Percentiles rank a stretch among this genome's conserved stretches.
Conservation (phyloP, 129 eudicot species). For the Tagetes erecta region DNA sequence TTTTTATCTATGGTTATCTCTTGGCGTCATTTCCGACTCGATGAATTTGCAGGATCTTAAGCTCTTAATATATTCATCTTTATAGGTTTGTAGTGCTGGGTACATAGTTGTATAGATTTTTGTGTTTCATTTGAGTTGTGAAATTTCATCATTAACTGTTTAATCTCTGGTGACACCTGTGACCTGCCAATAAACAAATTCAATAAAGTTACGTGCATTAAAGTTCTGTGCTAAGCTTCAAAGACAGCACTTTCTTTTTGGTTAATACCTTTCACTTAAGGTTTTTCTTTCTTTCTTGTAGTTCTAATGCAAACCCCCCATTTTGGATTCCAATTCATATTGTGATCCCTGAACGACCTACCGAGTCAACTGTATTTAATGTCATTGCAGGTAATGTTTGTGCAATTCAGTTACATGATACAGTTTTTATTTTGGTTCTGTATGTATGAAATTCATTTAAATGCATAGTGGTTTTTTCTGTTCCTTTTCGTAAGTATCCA, state of each 20-base stretch:
- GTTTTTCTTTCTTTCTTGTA: slow-evolving; percentile 38
- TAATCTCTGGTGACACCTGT: neutral
- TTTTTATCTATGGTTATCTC: slow-evolving; percentile 2
- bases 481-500: neutral
- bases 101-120: neutral
- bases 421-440: slow-evolving; percentile 15
- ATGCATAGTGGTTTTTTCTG: neutral
- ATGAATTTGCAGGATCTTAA: neutral
- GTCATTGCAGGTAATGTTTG: slow-evolving; percentile 84
- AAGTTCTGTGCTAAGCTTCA: neutral
- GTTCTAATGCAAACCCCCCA: slow-evolving; percentile 93
- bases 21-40: slow-evolving; percentile 4
- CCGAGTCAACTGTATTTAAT: slow-evolving; percentile 90
- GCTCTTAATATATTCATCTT: neutral
- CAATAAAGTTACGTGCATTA: neutral
- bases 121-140: neutral
- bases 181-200: neutral
- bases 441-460: neutral
- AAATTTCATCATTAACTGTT: slow-evolving; percentile 1
- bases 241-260: neutral
- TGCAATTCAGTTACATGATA: slow-evolving; percentile 6
- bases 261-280: slow-evolving; percentile 10
- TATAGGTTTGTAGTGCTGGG: neutral
- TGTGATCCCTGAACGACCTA: slow-evolving; percentile 98
- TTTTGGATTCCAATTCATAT: slow-evolving; percentile 99